phyloP scores from a whole-genome alignment of 2,329 filamentous ascomycete species.

The Ramularia endophylla region DNA sequence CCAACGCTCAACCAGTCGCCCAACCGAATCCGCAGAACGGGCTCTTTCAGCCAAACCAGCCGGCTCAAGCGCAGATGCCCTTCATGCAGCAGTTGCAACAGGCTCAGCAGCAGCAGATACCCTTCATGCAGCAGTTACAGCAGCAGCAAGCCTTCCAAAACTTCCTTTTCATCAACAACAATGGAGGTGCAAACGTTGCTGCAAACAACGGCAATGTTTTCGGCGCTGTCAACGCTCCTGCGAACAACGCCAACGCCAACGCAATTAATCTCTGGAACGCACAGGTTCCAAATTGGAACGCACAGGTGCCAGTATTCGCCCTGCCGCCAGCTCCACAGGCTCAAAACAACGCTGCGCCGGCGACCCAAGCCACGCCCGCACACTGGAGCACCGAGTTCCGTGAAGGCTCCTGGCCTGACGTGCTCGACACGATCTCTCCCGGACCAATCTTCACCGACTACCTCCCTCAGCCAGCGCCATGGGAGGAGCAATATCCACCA shows the following conservation, averaged over 20 bases:
- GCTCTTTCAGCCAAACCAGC: background rate
- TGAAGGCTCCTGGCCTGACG: constrained; percentile 44
- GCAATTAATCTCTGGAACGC: too few species aligned
- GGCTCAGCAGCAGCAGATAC: too few species aligned
- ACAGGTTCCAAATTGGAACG: too few species aligned
- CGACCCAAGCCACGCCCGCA: constrained; percentile 17
- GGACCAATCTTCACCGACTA: constrained; percentile 40
- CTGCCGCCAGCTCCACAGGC: constrained; percentile 2
- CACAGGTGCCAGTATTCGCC: too few species aligned
- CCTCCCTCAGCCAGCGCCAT: constrained; percentile 28
- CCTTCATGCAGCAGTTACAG: too few species aligned
- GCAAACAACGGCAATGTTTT: too few species aligned
- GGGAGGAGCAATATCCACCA: constrained; percentile 20
- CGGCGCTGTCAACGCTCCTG: too few species aligned
- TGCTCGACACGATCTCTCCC: constrained; percentile 48
- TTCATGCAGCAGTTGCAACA: too few species aligned
- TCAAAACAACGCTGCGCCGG: constrained; percentile 2
- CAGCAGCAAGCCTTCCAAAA: too few species aligned
- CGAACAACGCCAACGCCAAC: too few species aligned
- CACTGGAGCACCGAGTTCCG: constrained; percentile 34
- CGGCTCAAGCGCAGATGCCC: background rate
- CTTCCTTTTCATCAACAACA: too few species aligned
- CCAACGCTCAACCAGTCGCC: background rate
- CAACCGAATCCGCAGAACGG: background rate
- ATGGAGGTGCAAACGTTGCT: too few species aligned